Evolutionary conservation across 139 green algal genomes (phyloP).

Genomic region (Tetradesmus obliquus): DNA sequence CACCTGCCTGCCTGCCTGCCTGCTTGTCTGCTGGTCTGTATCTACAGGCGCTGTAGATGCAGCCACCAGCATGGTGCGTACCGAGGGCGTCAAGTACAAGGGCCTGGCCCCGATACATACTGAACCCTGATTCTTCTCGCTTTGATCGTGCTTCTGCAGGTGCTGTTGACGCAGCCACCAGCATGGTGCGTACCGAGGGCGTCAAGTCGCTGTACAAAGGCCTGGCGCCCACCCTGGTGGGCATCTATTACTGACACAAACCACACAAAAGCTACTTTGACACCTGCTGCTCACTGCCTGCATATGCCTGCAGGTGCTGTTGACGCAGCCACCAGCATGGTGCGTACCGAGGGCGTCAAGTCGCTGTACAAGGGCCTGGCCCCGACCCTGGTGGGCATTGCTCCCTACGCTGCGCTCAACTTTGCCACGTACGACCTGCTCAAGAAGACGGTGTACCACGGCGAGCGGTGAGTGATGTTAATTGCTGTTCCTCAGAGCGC

Average conservation of each 20-base stretch:
- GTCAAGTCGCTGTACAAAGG: slow-evolving; percentile 88
- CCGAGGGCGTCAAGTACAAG: slow-evolving; percentile 87
- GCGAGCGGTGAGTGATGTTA: slow-evolving; percentile 54
- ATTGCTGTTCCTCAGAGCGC: not conserved
- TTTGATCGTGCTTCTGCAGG: slow-evolving; percentile 56
- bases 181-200: slow-evolving; percentile 81
- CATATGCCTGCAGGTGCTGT: slow-evolving; percentile 64
- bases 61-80: slow-evolving; percentile 68
- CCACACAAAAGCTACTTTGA: too few relatives aligned
- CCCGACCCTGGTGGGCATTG: slow-evolving; percentile 95
- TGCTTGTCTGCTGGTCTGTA: not conserved
- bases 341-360: slow-evolving; percentile 73
- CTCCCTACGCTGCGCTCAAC: slow-evolving; percentile 96
- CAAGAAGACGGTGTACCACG: slow-evolving; percentile 81
- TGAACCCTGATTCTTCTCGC: not conserved
- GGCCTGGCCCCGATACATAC: slow-evolving; percentile 80
- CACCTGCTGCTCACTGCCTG: too few relatives aligned
- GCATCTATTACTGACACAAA: slow-evolving; percentile 15
- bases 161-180: slow-evolving; percentile 67
- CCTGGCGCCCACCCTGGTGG: slow-evolving; percentile 88
- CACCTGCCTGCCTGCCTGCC: not conserved
- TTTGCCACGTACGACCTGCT: slow-evolving; percentile 95
- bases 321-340: slow-evolving; percentile 72
- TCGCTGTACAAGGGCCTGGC: slow-evolving; percentile 91
- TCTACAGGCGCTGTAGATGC: slow-evolving; percentile 73